A percentile compares a stretch with the other conserved stretches of the same genome.
phyloP scores from a whole-genome alignment of 768 basidiomycete genomes.

The Clavaria fumosa region DNA sequence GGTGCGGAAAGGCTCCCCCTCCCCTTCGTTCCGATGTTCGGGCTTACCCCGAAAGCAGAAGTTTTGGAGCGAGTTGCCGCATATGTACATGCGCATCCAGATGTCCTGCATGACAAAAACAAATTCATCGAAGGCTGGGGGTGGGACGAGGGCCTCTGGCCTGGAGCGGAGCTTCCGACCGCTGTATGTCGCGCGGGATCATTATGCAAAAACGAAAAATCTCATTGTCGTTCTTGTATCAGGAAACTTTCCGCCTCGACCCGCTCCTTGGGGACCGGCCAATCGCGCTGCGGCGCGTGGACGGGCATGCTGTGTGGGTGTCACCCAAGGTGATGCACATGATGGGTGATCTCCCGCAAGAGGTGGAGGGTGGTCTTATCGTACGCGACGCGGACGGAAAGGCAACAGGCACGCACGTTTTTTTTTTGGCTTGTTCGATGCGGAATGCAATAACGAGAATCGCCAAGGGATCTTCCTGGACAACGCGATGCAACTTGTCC shows the following conservation, averaged over 20 bases:
- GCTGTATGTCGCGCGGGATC: too few species aligned
- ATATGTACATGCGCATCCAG: constrained; percentile 44
- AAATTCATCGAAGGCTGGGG: constrained; percentile 78
- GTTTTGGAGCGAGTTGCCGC: constrained; percentile 42
- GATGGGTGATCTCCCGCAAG: constrained; percentile 42
- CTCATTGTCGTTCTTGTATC: not conserved
- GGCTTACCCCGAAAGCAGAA: constrained; percentile 24
- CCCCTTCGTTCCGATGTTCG: not conserved
- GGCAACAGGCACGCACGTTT: constrained; percentile 57
- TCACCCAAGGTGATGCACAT: constrained; percentile 55
- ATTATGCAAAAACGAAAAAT: too few species aligned
- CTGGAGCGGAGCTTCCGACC: constrained; percentile 46
- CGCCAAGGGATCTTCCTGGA: constrained; percentile 62
- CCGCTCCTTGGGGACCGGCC: constrained; percentile 49
- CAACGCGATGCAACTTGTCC: constrained; percentile 71
- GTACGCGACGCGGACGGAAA: constrained; percentile 42
- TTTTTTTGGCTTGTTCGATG: too few species aligned
- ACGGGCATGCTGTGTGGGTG: constrained; percentile 81
- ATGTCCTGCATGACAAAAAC: constrained; percentile 33
- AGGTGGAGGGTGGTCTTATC: constrained; percentile 64
- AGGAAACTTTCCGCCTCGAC: constrained; percentile 65
- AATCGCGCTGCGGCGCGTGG: constrained; percentile 63
- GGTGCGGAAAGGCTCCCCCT: constrained; percentile 24
- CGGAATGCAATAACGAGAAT: not conserved
- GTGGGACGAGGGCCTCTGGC: constrained; percentile 87